Evolutionary conservation across 345 rosid species (phyloP).

Genomic region (Passiflora organensis): DNA sequence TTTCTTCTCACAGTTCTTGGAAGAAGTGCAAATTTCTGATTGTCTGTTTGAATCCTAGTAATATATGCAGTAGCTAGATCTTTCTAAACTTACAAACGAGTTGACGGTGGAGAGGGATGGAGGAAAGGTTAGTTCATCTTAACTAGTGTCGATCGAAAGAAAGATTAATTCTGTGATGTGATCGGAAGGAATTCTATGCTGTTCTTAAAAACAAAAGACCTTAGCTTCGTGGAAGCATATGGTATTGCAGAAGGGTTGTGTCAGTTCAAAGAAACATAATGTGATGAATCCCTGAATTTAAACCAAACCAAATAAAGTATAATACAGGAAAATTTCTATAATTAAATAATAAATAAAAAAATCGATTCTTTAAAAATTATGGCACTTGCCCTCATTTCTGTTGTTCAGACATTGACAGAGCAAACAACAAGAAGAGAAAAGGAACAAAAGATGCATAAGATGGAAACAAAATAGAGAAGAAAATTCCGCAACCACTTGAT

Average conservation of each 20-base stretch:
- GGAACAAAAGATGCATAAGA: not conserved
- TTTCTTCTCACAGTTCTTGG: too few species aligned
- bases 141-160: too few species aligned
- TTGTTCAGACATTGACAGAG: conserved; percentile 16
- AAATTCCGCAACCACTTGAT: conserved; percentile 22
- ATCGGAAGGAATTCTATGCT: not conserved
- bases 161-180: too few species aligned
- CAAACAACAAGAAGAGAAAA: not conserved
- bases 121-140: too few species aligned
- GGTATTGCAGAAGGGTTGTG: too few species aligned
- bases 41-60: too few species aligned
- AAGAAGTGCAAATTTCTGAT: too few species aligned
- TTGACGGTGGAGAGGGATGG: too few species aligned
- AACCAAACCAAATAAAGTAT: conserved; percentile 31
- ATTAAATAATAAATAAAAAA: conserved; percentile 15
- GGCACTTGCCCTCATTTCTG: conserved; percentile 12
- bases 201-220: too few species aligned
- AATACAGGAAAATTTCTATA: conserved; percentile 24
- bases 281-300: conserved; percentile 28
- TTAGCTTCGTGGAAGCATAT: conserved; percentile 8
- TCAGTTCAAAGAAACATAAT: conserved; percentile 4
- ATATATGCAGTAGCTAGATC: too few species aligned
- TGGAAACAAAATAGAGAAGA: conserved; percentile 2
- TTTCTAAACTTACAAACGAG: too few species aligned
- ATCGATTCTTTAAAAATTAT: not conserved